Percentiles rank a stretch among this genome's conserved stretches.
Evolutionary conservation across 805 yeast species (phyloP).

Genomic region (Torulaspora maleeae): DNA sequence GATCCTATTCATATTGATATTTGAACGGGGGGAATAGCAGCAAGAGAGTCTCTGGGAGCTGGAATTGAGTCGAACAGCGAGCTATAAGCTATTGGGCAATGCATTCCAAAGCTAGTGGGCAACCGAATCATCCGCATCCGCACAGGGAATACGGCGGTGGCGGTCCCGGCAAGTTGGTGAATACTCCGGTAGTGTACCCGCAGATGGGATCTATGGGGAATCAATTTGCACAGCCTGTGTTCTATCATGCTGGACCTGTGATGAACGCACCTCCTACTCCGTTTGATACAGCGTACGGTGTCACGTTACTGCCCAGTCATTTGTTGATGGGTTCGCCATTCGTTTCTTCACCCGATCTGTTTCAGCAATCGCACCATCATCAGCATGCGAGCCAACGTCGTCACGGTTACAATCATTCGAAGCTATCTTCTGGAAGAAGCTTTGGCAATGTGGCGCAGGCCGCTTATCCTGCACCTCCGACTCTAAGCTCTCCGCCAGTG

Average conservation of each 20-base stretch:
- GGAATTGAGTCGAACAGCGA: not conserved
- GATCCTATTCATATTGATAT: not conserved
- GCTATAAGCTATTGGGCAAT: not conserved
- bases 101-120: slow-evolving; percentile 4
- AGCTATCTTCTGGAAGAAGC: slow-evolving; percentile 7
- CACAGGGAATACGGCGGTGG: slow-evolving; percentile 4
- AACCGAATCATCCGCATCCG: slow-evolving; percentile 3
- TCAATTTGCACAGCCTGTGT: slow-evolving; percentile 13
- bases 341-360: slow-evolving; percentile 41
- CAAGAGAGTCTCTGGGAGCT: not conserved
- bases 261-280: slow-evolving; percentile 46
- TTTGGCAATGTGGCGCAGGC: slow-evolving; percentile 6
- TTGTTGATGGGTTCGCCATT: slow-evolving; percentile 58
- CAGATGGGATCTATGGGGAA: slow-evolving; percentile 7
- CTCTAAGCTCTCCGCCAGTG: slow-evolving; percentile 12
- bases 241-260: slow-evolving; percentile 13
- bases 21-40: not conserved
- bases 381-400: slow-evolving; percentile 22
- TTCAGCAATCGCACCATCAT: slow-evolving; percentile 16
- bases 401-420: slow-evolving; percentile 9
- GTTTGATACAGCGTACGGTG: slow-evolving; percentile 54
- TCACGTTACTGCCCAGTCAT: slow-evolving; percentile 60
- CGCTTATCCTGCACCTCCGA: slow-evolving; percentile 14
- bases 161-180: slow-evolving; percentile 4
- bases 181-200: slow-evolving; percentile 9